phyloP scores from a whole-genome alignment of 2,329 filamentous ascomycete genomes.

The Trichoderma cornu-damae region DNA sequence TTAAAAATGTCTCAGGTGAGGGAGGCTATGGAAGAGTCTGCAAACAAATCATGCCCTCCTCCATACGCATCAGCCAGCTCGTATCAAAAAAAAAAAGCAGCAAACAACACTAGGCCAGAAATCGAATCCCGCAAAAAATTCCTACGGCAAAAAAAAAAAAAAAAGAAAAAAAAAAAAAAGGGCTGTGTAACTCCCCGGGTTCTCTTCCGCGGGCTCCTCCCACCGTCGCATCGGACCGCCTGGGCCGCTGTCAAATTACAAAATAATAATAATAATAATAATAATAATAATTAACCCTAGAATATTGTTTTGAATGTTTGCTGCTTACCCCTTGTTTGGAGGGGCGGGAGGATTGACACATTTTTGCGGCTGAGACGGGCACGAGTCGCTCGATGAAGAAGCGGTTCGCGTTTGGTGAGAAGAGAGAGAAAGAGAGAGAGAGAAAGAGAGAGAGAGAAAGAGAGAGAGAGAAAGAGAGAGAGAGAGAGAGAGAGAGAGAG shows the following conservation, averaged over 20 bases:
- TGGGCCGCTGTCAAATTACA: neutral
- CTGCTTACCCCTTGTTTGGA: neutral
- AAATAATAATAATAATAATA: neutral
- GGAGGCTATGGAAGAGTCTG: neutral
- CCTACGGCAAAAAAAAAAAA: no score
- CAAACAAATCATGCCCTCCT: neutral
- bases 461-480: no score
- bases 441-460: no score
- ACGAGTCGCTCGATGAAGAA: neutral
- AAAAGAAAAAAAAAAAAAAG: no score
- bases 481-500: no score
- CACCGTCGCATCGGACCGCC: neutral
- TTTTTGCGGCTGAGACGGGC: neutral
- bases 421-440: neutral
- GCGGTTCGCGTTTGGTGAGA: neutral
- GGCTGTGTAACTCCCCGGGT: neutral
- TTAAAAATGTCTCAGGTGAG: no score
- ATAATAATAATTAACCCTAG: no score
- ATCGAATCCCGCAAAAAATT: neutral
- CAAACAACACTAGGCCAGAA: neutral
- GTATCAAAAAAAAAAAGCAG: neutral
- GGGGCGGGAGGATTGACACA: conserved; percentile 1
- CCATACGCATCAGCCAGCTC: neutral
- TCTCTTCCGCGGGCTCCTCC: neutral
- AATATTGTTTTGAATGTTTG: no score